These are phyloP conservation scores for Chlorella sorokiniana DNA, from an alignment of 139 green algal genomes.

Conservation along the genomic window DNA sequence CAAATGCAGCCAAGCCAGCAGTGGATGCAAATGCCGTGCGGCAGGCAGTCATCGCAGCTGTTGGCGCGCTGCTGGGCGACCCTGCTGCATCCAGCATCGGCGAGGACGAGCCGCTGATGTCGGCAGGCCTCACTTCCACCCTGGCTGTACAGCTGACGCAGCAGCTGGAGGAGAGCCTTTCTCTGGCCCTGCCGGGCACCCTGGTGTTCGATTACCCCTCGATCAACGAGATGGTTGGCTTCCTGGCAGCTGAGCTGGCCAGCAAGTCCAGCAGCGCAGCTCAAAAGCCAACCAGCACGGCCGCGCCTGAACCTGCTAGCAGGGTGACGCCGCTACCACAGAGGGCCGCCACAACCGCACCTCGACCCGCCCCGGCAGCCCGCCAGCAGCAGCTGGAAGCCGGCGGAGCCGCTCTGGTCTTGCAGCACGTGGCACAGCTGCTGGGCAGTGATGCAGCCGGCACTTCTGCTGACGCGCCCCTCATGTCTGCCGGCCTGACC, in stretches of 20 bases:
- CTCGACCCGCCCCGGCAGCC: too few species aligned
- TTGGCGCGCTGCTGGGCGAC: background rate
- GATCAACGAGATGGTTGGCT: conserved; percentile 35
- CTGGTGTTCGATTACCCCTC: conserved; percentile 67
- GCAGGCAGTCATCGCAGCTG: background rate
- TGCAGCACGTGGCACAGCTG: background rate
- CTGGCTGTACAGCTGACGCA: conserved; percentile 42
- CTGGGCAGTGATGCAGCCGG: background rate
- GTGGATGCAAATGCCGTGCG: background rate
- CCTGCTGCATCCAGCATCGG: background rate
- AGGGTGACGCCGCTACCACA: background rate
- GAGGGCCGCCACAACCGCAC: too few species aligned
- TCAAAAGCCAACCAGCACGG: background rate
- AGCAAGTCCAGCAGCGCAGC: background rate
- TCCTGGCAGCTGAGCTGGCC: conserved; percentile 22
- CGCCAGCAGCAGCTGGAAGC: conserved; percentile 3
- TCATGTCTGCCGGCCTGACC: conserved; percentile 69
- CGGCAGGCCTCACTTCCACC: conserved; percentile 64
- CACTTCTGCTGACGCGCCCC: conserved; percentile 29
- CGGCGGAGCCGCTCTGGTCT: background rate
- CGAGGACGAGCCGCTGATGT: conserved; percentile 57
- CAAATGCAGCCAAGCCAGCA: background rate
- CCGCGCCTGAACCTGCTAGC: background rate
- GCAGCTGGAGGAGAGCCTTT: conserved; percentile 29
- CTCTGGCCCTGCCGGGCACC: conserved; percentile 38